Conservation (phyloP, 2,329 filamentous ascomycete genomes). For the Aquanectria penicillioides region DNA sequence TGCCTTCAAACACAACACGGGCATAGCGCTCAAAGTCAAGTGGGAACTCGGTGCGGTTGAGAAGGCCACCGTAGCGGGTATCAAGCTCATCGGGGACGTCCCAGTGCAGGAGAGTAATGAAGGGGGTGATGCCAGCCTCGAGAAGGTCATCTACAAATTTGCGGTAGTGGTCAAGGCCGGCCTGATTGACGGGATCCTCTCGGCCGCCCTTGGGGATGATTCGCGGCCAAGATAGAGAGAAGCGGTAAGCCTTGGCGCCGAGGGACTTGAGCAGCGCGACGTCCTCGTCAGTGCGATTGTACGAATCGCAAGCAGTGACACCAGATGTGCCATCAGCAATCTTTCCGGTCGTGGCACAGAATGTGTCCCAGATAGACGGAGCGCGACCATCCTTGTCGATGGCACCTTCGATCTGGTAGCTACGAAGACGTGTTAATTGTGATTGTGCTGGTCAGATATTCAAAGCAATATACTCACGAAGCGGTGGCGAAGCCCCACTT, state of each 20-base stretch:
- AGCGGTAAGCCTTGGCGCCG: slow-evolving; percentile 81
- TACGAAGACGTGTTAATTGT: slow-evolving; percentile 49
- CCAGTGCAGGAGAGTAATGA: slow-evolving; percentile 90
- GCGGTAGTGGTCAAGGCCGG: slow-evolving; percentile 80
- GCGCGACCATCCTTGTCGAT: slow-evolving; percentile 79
- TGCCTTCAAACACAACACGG: slow-evolving; percentile 76
- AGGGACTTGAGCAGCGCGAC: slow-evolving; percentile 80
- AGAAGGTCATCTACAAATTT: slow-evolving; percentile 82
- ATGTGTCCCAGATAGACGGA: slow-evolving; percentile 91
- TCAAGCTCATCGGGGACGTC: slow-evolving; percentile 83
- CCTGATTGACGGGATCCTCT: slow-evolving; percentile 82
- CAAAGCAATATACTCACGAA: slow-evolving; percentile 59
- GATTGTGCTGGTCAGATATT: slow-evolving; percentile 28
- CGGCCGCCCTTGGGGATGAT: slow-evolving; percentile 88
- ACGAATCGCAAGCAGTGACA: slow-evolving; percentile 85
- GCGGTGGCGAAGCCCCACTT: slow-evolving; percentile 85
- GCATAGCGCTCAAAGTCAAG: slow-evolving; percentile 85
- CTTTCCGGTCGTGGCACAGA: slow-evolving; percentile 83
- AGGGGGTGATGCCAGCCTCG: slow-evolving; percentile 79
- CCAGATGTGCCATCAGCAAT: slow-evolving; percentile 82
- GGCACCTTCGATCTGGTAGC: slow-evolving; percentile 89
- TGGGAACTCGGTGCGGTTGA: slow-evolving; percentile 85
- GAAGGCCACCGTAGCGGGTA: slow-evolving; percentile 81
- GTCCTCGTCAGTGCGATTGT: slow-evolving; percentile 81
- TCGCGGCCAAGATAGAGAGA: slow-evolving; percentile 86